Conservation (phyloP, 2,329 filamentous ascomycete species). For the Diaporthe longicolla region DNA sequence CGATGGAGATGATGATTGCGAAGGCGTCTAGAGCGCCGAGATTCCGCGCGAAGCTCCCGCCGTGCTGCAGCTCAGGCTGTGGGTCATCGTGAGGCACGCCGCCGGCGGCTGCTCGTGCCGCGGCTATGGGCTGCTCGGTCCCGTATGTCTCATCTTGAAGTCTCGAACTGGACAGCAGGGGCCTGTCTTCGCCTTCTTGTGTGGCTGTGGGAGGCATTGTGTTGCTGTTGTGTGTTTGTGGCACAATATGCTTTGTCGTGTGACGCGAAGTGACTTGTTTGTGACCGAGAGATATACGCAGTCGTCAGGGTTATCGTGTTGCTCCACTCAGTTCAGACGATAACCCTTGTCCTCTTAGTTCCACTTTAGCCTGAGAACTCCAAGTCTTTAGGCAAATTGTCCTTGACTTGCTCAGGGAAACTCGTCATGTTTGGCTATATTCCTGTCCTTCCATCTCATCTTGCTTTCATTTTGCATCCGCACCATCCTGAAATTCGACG, state of each 20-base stretch:
- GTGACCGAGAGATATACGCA: not conserved
- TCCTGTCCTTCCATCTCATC: not conserved
- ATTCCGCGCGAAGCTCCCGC: slow-evolving; percentile 57
- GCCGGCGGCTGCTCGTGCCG: slow-evolving; percentile 12
- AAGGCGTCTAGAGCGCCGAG: slow-evolving; percentile 66
- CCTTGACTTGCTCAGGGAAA: no score
- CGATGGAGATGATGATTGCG: slow-evolving; percentile 73
- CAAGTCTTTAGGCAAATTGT: not conserved
- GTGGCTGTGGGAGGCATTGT: slow-evolving; percentile 25
- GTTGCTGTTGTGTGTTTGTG: not conserved
- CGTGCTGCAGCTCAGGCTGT: slow-evolving; percentile 6
- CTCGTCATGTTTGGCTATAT: not conserved
- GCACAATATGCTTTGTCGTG: not conserved
- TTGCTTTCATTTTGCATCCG: not conserved
- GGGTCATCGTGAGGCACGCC: slow-evolving; percentile 3
- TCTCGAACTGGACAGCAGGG: slow-evolving; percentile 10
- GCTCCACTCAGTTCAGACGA: not conserved
- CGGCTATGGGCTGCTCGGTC: slow-evolving; percentile 9
- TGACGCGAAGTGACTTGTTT: slow-evolving; percentile 1
- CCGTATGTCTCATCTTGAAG: slow-evolving; percentile 16
- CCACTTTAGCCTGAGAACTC: not conserved
- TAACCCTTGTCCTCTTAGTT: not conserved
- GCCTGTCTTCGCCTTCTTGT: slow-evolving; percentile 20
- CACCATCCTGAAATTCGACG: not conserved
- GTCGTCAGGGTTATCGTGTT: not conserved